Conservation (phyloP, 495 filamentous ascomycete genomes). For the Astrothelium macrocarpum region DNA sequence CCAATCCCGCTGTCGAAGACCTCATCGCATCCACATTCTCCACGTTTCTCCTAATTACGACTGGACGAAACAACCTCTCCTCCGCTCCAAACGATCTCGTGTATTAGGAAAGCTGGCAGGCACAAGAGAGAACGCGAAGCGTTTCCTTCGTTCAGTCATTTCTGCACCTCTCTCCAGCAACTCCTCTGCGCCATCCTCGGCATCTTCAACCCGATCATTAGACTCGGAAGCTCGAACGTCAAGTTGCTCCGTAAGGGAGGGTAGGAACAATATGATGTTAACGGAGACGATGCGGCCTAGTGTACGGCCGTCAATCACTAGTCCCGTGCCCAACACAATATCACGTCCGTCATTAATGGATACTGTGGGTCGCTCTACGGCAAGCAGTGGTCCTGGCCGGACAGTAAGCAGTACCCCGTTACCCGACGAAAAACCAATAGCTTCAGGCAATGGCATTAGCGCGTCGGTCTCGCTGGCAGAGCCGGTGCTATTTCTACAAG, state of each 20-base stretch:
- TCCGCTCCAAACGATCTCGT: not conserved
- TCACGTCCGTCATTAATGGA: slow-evolving; percentile 19
- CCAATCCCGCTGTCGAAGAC: slow-evolving; percentile 7
- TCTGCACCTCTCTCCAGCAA: slow-evolving; percentile 13
- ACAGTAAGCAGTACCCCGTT: slow-evolving; percentile 15
- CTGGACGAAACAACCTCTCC: not conserved
- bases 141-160: slow-evolving; percentile 35
- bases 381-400: not conserved
- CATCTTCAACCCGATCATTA: slow-evolving; percentile 8
- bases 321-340: not conserved
- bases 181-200: not conserved
- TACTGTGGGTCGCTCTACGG: slow-evolving; percentile 10
- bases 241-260: not conserved
- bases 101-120: slow-evolving; percentile 32
- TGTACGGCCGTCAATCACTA: slow-evolving; percentile 4
- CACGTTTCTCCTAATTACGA: slow-evolving; percentile 6
- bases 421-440: slow-evolving; percentile 40
- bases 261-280: slow-evolving; percentile 12
- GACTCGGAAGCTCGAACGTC: slow-evolving; percentile 4
- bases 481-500: slow-evolving; percentile 79
- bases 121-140: slow-evolving; percentile 35
- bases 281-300: not conserved
- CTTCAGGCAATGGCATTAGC: slow-evolving; percentile 40
- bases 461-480: slow-evolving; percentile 57
- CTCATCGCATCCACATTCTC: not conserved